Base-by-base conservation (phyloP, 768 basidiomycete genomes). In the Boletus sensibilis region DNA sequence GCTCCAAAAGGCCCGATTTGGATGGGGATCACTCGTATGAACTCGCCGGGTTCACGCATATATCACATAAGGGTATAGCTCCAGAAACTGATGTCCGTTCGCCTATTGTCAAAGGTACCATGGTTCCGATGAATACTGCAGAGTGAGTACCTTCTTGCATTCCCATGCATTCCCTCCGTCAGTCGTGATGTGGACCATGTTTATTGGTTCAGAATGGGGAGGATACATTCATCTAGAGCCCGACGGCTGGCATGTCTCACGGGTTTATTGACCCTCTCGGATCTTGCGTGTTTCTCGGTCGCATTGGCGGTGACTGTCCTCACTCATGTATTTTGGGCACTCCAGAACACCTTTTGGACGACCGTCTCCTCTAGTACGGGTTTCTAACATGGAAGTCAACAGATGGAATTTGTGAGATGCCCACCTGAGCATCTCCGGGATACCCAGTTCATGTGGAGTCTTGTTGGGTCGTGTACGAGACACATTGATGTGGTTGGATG, bases 21-120 rank as follows among this genome's bases (percentile, higher is more conserved):
- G 56, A 57, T 37, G 52, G 16, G 16, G 51, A 45, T 43, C 40
- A 35, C 29, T 49, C 18, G n/a, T 42, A 39, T 52, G 58, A 27
- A 33, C 23, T 55, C 12, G 56, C 51, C 0, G 56, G 69, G 27
- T 50, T 58, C 23, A 43, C 56, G 10, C 64, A 69, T 4, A 50
- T 62, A 21, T 47, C 59, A 23, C 55, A 62, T 23, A 50, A 35
- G 53, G 41, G 49, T 6, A 40, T 59, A 39, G 40, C 52, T 27
- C 53, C 47, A 1, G 65, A 68, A 42, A 21, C 37, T 1, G 70
- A 71, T 34, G 69, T 69, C 42, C 70, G 70, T 43, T 71, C 70
- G 41, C 71, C 70, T 16, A 60, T 71, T 37, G 43, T 35, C 41
- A 65, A 45, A 38, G 65, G 69, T 13, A 57, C 62, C 4, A 59